Evolutionary conservation across 305 asterid genomes (phyloP), one percentile per base, ranked within the genome.

Genomic region (Fraxinus greggii): DNA sequence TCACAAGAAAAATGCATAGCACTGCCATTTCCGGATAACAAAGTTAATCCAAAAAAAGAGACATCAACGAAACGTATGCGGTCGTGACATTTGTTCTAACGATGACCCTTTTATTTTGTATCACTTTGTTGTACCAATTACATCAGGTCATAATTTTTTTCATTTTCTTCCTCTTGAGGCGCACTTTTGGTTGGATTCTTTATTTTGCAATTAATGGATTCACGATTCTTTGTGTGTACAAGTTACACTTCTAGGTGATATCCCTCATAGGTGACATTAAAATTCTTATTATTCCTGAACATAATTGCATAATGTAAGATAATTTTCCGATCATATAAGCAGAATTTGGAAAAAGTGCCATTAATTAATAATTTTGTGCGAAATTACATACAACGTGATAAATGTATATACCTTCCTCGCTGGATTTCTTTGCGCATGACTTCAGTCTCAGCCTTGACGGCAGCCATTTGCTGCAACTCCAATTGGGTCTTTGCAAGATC

Each of bases 371-470:
- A 63, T 24, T 61, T 23, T 10, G 3, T 23, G 36, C 35, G 19
- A 67, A 67, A 67, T 67, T 26, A 28, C 35, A 67, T 12, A 26
- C 38, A 67, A 67, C 74, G 6, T 28, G 19, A 67, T 4, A 77
- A 19, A 74, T 33, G 75, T 15, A 69, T 33, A 79, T 86, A 95
- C 98, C 98, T 94, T 93, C 98, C 99, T 85, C 88, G 87, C 67
- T 90, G 90, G 40, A 94, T 84, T 77, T 93, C 98, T 81, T 82
- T 86, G 21, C 83, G 89, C 90, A 87, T 48, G 4, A 76, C 38
- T 75, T 87, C 93, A 81, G 90, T 87, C 77, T 91, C 97, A 12
- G 84, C 87, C 85, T 86, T 87, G 75, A 95, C 79, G 1, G 38
- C 83, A 7, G 90, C 80, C 78, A 91, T 74, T 32, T 84, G 86